Base-by-base conservation (phyloP, 371 early-diverging fungal species). In the Mycotypha africana region DNA sequence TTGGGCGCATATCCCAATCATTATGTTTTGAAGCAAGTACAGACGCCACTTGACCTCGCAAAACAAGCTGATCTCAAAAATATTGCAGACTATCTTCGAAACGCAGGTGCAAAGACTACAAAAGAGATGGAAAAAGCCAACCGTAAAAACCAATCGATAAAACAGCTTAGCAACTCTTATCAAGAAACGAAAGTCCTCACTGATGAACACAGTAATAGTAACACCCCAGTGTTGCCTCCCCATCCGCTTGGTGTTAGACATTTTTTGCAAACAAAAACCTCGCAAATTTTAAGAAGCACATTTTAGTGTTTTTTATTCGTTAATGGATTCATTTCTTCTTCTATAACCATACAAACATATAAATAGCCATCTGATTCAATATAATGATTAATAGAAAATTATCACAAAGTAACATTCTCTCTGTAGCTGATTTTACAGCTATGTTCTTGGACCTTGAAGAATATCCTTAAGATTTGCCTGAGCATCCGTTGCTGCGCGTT, bases 381-480 rank as follows among this genome's bases (percentile, higher is more conserved):
- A n/a, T n/a, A n/a, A n/a, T n/a, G n/a, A n/a, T n/a, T n/a, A n/a
- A n/a, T n/a, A n/a, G n/a, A n/a, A n/a, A n/a, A n/a, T n/a, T n/a
- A n/a, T n/a, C n/a, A n/a, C n/a, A n/a, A n/a, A n/a, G n/a, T n/a
- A n/a, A n/a, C n/a, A n/a, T n/a, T n/a, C n/a, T n/a, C n/a, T n/a
- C n/a, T n/a, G n/a, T n/a, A n/a, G n/a, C n/a, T n/a, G n/a, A n/a
- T n/a, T n/a, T n/a, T n/a, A n/a, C n/a, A n/a, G n/a, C 28, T 17
- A 26, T 22, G 56, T 64, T 44, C 75, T 63, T 28, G 75, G 75
- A 23, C 75, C 75, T 26, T 70, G 64, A 53, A 83, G 58, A 53
- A 84, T 68, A 50, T 88, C 88, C 44, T 71, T 75, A 15, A 88
- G 60, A 45, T 84, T 84, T 21, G 78, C 78, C 39, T 79, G 77